Conservation (phyloP, 495 filamentous ascomycete genomes). For the Penicillium coffeae region DNA sequence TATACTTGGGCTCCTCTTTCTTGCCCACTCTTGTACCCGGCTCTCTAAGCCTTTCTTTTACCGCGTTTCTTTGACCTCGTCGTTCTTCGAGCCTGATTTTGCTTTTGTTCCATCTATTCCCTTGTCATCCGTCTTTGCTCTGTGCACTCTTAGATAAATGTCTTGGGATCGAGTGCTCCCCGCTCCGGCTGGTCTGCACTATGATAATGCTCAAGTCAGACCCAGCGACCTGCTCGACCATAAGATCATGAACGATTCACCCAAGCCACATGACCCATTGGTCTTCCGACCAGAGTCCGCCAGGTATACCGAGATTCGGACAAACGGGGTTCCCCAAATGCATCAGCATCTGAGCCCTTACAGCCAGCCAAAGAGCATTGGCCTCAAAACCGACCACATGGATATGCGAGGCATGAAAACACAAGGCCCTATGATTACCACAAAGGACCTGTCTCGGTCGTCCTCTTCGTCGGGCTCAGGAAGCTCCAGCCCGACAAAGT, state of each 20-base stretch:
- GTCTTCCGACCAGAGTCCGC: slow-evolving; percentile 9
- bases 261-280: slow-evolving; percentile 16
- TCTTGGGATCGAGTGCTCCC: slow-evolving; percentile 57
- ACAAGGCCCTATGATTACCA: slow-evolving; percentile 5
- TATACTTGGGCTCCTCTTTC: slow-evolving; percentile 8
- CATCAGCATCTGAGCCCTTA: slow-evolving; percentile 27
- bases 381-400: slow-evolving; percentile 8
- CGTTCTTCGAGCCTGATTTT: slow-evolving; percentile 10
- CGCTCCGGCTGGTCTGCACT: slow-evolving; percentile 42
- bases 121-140: slow-evolving; percentile 2
- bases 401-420: slow-evolving; percentile 8
- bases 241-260: slow-evolving; percentile 47
- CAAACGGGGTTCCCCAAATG: slow-evolving; percentile 23
- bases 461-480: slow-evolving; percentile 30
- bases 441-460: slow-evolving; percentile 16
- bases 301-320: slow-evolving; percentile 21
- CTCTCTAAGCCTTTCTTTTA: slow-evolving; percentile 6
- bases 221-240: slow-evolving; percentile 44
- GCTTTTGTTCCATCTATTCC: slow-evolving; percentile 1
- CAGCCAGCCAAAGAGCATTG: slow-evolving; percentile 21
- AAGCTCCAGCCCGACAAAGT: slow-evolving; percentile 35
- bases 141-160: slow-evolving; percentile 34
- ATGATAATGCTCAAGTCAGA: slow-evolving; percentile 37
- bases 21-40: neutral
- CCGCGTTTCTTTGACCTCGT: neutral